These are phyloP conservation scores for Globisporangium yorkense DNA, from an alignment of 352 stramenopile genomes.

Conservation along the genomic window DNA sequence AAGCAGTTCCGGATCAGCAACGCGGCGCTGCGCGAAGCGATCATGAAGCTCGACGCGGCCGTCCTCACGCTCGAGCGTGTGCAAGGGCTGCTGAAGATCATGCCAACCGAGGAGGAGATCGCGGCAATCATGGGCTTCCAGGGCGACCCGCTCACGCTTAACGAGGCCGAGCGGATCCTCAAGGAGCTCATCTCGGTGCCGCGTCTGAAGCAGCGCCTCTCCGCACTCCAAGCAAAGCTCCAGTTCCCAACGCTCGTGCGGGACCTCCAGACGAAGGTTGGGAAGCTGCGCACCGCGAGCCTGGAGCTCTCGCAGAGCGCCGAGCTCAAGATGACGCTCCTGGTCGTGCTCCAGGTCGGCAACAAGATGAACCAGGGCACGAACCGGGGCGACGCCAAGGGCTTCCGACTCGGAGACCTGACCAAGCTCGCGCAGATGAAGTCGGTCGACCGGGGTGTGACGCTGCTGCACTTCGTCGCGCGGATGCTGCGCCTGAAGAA, in stretches of 20 bases:
- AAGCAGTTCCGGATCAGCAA: conserved; percentile 94
- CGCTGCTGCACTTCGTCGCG: conserved; percentile 69
- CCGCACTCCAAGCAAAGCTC: conserved; percentile 51
- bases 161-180: conserved; percentile 70
- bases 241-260: conserved; percentile 57
- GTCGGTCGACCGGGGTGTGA: conserved; percentile 50
- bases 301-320: conserved; percentile 50
- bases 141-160: conserved; percentile 55
- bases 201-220: conserved; percentile 54
- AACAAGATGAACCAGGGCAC: conserved; percentile 87
- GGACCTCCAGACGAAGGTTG: conserved; percentile 64
- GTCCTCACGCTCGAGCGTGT: conserved; percentile 80
- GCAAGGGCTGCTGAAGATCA: conserved; percentile 78
- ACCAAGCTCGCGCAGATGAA: conserved; percentile 70
- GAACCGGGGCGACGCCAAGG: conserved; percentile 56
- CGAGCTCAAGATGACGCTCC: conserved; percentile 65
- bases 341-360: conserved; percentile 70
- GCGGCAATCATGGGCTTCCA: conserved; percentile 53
- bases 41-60: conserved; percentile 76
- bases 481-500: conserved; percentile 68
- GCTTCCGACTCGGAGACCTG: conserved; percentile 60
- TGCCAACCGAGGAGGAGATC: conserved; percentile 87
- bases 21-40: conserved; percentile 63
- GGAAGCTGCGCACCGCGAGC: conserved; percentile 50
- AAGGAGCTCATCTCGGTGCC: conserved; percentile 79